phyloP scores from a whole-genome alignment of 768 basidiomycete genomes.

The Cystobasidium onofrii region DNA sequence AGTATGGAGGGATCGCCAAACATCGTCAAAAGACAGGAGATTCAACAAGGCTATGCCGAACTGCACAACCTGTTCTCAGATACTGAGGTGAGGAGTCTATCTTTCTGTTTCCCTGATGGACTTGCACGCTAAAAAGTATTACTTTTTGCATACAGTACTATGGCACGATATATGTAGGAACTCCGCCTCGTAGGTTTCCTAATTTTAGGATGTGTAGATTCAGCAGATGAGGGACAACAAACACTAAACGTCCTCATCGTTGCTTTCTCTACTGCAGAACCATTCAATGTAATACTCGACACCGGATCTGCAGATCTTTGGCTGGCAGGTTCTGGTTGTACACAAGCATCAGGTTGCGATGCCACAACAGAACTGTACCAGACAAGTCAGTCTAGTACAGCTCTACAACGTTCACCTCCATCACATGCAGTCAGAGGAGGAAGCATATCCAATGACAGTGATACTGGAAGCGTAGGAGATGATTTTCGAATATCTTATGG shows the following conservation, averaged over 20 bases:
- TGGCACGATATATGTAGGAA: conserved; percentile 4
- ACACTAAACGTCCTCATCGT: no score
- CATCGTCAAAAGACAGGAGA: background rate
- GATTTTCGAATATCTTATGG: background rate
- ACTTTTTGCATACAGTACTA: conserved; percentile 11
- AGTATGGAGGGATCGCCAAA: background rate
- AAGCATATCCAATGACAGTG: background rate
- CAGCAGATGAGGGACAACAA: no score
- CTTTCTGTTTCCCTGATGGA: background rate
- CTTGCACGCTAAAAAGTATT: background rate
- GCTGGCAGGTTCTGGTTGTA: conserved; percentile 51
- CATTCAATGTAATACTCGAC: conserved; percentile 79
- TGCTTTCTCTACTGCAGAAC: conserved; percentile 72
- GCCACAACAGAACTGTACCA: background rate
- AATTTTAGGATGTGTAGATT: no score
- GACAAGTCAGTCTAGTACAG: background rate
- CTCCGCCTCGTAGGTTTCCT: conserved; percentile 16
- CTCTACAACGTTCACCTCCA: background rate
- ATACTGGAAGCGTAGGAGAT: background rate
- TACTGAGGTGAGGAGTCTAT: conserved; percentile 5
- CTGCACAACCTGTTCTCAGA: conserved; percentile 25
- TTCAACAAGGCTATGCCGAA: conserved; percentile 16
- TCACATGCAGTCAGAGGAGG: background rate
- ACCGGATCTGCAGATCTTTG: conserved; percentile 84
- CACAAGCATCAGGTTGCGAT: background rate